Base-by-base conservation (phyloP, 2,329 filamentous ascomycete species). In the Cadophora luteo-olivacea region DNA sequence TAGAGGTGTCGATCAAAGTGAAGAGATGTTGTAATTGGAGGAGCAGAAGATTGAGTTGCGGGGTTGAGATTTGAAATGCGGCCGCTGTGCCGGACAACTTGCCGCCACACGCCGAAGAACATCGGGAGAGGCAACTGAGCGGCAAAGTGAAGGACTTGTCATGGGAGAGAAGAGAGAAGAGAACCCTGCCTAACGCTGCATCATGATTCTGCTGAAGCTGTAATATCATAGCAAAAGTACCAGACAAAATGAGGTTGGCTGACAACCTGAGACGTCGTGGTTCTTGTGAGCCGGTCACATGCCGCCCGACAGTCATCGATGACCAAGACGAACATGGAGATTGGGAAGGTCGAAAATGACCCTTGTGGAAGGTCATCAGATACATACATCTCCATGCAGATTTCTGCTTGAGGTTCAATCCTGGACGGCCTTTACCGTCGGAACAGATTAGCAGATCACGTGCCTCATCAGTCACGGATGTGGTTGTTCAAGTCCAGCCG, bases 101-200 rank as follows among this genome's bases (percentile, higher is more conserved):
- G 52, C 52, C 52, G 52, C 25, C 52, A 55, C 16, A 33, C 52
- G 52, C 52, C 52, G 52, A 55, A 54, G 24, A 45, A 14, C 12
- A 16, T 45, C 41, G 41, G 41, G 6, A 45, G 22, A 49, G 45
- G 11, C 41, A 22, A 49, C n/a, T 22, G 45, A n/a, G 19, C 45
- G 45, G 45, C 45, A 22, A 49, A 49, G 4, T 3, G 19, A 22
- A 5, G 29, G 29, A 29, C 29, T 29, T 5, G 16, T 48, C 5
- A 48, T 19, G 6, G 12, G 51, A 16, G 14, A 54, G 24, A 29
- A 4, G 11, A 54, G 24, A 29, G 25, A 14, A 29, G 24, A 29
- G 51, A 54, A 16, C 12, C 16, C 14, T 16, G 12, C 41, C 41
- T 45, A 14, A 45, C 16, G 41, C 12, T 1, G 41, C 2, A 45